Base-by-base conservation (phyloP, 306 rosid species). In the Hippophae tibetana region DNA sequence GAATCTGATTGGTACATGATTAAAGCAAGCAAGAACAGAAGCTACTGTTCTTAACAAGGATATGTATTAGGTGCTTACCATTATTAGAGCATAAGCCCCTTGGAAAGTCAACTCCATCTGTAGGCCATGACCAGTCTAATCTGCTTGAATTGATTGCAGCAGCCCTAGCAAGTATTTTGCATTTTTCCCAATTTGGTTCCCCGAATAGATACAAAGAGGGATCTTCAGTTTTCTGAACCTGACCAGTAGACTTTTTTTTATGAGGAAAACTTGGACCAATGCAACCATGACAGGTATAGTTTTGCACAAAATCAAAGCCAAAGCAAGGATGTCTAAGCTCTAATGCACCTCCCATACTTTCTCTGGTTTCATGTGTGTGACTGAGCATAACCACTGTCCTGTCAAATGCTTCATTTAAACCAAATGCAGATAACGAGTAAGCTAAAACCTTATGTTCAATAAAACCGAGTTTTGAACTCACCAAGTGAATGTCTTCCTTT, bases 351-450 rank as follows among this genome's bases (percentile, higher is more conserved):
- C 57, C 25, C 7, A 42, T 56, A 48, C 47, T 75, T 57, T 67
- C 74, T 59, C 52, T 62, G 31, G 52, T 61, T 49, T 66, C 57
- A 23, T 62, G 78, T 59, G 66, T 70, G 42, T 69, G 76, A 65
- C 68, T 72, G 47, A 82, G 85, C 80, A 74, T 56, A 48, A 45
- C 52, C 70, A 87, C 75, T 3, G 83, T 75, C 79, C 92, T 74
- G 54, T 87, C 89, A 83, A 86, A 89, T 8, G 97, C 97, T 67
- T 86, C 89, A 71, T 78, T 86, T 49, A 86, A 80, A 14, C 95
- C 95, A 76, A 82, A 87, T 57, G 84, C 85, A 42, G 85, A 78
- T 72, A 82, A 73, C 0, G 92, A 82, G 58, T 84, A 74, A 0
- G 89, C 79, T 46, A 72, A 61, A 74, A 84, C 67, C 60, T 7